Evolutionary conservation across 352 stramenopile species (phyloP).

Genomic region (Halophytophthora polymorphica): DNA sequence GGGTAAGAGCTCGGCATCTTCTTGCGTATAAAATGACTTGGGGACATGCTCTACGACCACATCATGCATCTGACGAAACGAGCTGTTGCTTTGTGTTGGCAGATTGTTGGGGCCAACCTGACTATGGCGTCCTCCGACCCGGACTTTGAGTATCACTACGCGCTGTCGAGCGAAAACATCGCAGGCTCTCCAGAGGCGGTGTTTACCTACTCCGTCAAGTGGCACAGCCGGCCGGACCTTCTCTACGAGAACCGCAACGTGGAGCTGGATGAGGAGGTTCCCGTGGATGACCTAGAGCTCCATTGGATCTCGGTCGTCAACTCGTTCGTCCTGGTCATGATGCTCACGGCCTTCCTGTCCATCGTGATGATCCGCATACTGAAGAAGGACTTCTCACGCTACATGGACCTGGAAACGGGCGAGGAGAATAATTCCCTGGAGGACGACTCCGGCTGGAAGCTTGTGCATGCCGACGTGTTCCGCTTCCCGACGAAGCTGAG

Average conservation of each 20-base stretch:
- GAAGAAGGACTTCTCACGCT: slow-evolving; percentile 97
- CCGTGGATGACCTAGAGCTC: slow-evolving; percentile 82
- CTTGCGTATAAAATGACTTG: neutral
- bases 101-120: slow-evolving; percentile 77
- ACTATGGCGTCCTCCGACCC: slow-evolving; percentile 54
- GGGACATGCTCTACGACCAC: neutral
- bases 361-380: slow-evolving; percentile 97
- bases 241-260: slow-evolving; percentile 89
- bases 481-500: slow-evolving; percentile 89
- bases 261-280: slow-evolving; percentile 47
- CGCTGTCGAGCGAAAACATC: slow-evolving; percentile 42
- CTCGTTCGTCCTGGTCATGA: slow-evolving; percentile 96
- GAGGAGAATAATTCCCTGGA: slow-evolving; percentile 82
- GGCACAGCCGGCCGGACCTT: slow-evolving; percentile 85
- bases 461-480: slow-evolving; percentile 97
- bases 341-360: slow-evolving; percentile 95
- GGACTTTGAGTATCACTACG: slow-evolving; percentile 58
- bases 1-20: slow-evolving; percentile 19
- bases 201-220: slow-evolving; percentile 97
- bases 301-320: slow-evolving; percentile 99
- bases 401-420: slow-evolving; percentile 92
- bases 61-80: neutral
- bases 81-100: slow-evolving; percentile 1
- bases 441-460: slow-evolving; percentile 97
- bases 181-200: slow-evolving; percentile 41